Conservation (phyloP, 1,284 basidiomycete species). For the Omphalotus olearius region DNA sequence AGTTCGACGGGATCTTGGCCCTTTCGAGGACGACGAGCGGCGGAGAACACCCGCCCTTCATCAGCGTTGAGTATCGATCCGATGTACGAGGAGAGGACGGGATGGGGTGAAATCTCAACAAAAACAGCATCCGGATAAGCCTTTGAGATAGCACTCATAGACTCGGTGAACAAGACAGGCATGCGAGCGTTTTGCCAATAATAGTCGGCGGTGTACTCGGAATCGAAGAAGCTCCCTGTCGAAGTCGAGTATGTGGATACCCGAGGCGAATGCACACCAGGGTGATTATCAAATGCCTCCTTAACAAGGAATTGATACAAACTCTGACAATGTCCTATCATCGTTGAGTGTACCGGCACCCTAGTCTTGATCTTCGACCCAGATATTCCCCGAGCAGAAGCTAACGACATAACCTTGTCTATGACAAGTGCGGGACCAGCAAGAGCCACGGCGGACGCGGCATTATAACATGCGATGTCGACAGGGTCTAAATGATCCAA, state of each 20-base stretch:
- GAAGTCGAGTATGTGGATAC: conserved; percentile 11
- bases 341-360: conserved; percentile 29
- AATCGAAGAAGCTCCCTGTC: not conserved
- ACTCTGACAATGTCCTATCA: conserved; percentile 28
- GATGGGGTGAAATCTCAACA: conserved; percentile 32
- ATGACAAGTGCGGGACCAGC: conserved; percentile 25
- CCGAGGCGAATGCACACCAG: not conserved
- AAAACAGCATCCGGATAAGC: conserved; percentile 8
- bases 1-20: conserved; percentile 7
- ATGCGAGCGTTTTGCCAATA: conserved; percentile 22
- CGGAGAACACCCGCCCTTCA: conserved; percentile 18
- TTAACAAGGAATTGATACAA: conserved; percentile 20
- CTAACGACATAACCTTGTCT: conserved; percentile 17
- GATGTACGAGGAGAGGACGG: conserved; percentile 25
- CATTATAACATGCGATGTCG: conserved; percentile 31
- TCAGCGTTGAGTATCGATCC: conserved; percentile 11
- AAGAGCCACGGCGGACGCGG: conserved; percentile 26
- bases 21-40: conserved; percentile 21
- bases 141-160: conserved; percentile 7
- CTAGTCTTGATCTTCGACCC: conserved; percentile 27
- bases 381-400: conserved; percentile 21
- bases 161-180: conserved; percentile 20
- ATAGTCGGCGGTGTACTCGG: conserved; percentile 13
- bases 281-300: conserved; percentile 20
- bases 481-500: conserved; percentile 19